Base-by-base conservation (phyloP, 1,139 yeast species). In the Nakaseomyces kungkrabaensis region DNA sequence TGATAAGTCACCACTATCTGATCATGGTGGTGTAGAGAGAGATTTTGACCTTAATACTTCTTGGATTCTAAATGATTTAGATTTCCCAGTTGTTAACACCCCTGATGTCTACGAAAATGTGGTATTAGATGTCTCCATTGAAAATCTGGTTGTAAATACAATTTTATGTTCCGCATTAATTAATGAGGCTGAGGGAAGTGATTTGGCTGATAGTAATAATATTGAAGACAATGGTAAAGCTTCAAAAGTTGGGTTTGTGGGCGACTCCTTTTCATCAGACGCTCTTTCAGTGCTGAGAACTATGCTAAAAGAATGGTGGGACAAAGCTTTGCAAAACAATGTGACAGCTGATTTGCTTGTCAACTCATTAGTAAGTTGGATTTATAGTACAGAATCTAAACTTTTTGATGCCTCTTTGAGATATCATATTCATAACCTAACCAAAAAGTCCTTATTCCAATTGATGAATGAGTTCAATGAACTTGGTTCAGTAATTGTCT, bases 241-340 rank as follows among this genome's bases (percentile, higher is more conserved):
- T 72, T 50, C 41, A 13, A 51, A 52, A 43, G 33, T 76, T 4
- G 73, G 78, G 24, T 79, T 79, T 59, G 84, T 89, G 4, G 83
- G 80, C 58, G 89, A 84, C 65, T 78, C 95, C 0, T 89, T 90
- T 59, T 82, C 90, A n/a, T 74, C 81, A 0, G 81, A 87, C 0
- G 87, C 96, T 1, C 71, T 92, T 53, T 67, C 74, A 13, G 83
- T 85, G 0, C 73, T 94, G 52, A 78, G 95, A 61, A 67, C 76
- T 4, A 72, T 92, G 78, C 85, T 94, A 7, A 87, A 84, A 59
- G 81, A 76, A 42, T 88, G 97, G 96, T 92, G 97, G 97, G 95
- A 88, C 62, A 86, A 82, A 61, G 97, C 97, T 0, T 69, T 86
- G 50, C 72, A 74, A 33, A 80, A 80, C 53, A 77, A 85, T 56